Percentiles rank a stretch among this genome's conserved stretches.
These are phyloP conservation scores for Emergomyces pasteurianus DNA, from an alignment of 2,329 filamentous ascomycete species.

Conservation along the genomic window DNA sequence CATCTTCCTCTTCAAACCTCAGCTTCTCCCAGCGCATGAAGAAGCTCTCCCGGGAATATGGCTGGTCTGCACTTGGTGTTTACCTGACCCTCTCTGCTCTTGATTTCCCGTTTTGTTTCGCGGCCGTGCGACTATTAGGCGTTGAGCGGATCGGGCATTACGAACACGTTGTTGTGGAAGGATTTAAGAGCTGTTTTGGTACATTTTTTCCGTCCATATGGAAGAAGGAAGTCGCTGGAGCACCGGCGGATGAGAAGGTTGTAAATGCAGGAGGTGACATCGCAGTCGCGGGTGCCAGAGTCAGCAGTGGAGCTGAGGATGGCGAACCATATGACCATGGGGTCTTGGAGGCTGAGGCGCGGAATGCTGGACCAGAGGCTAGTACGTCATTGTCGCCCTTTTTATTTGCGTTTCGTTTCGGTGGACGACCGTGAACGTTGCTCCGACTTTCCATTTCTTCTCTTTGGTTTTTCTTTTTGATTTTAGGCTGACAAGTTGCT, in stretches of 20 bases:
- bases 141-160: constrained; percentile 66
- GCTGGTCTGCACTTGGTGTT: constrained; percentile 85
- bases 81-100: constrained; percentile 72
- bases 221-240: constrained; percentile 9
- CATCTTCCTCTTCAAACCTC: constrained; percentile 21
- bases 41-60: constrained; percentile 82
- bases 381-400: constrained; percentile 48
- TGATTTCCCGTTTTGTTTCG: constrained; percentile 92
- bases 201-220: constrained; percentile 38
- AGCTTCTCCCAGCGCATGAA: constrained; percentile 61
- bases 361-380: constrained; percentile 51
- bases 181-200: constrained; percentile 21
- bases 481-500: not conserved
- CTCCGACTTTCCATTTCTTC: not conserved
- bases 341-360: constrained; percentile 50
- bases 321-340: constrained; percentile 27
- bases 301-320: not conserved
- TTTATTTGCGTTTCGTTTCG: not conserved
- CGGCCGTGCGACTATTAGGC: constrained; percentile 70
- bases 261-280: not conserved
- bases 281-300: not conserved
- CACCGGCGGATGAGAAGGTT: constrained; percentile 12
- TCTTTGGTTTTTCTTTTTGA: not conserved
- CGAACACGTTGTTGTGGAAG: constrained; percentile 33
- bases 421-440: not conserved